Evolutionary conservation across 805 yeast genomes (phyloP), one percentile per base, ranked within the genome.

Genomic region (Candida oleophila): DNA sequence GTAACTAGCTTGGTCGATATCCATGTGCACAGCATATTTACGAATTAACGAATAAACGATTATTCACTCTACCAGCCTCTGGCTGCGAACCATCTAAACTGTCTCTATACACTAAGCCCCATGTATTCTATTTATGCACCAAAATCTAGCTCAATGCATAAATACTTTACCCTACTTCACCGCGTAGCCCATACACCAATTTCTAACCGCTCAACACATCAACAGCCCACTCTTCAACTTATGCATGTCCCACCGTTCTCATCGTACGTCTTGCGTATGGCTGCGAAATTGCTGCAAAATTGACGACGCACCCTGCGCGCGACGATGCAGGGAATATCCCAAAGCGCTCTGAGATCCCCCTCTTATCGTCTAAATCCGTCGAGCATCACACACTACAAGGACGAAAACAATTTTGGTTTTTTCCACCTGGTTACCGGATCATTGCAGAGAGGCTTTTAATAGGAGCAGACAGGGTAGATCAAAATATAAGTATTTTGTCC

Each of bases 381-480:
- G 30, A 25, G 30, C 30, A 25, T 25, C 30, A 25, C 30, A 11
- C 30, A 25, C 9, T 25, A 7, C 5, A 5, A 7, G 11, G 30
- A 11, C 11, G 11, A 25, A 11, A 11, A 25, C 5, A 25, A 25
- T 25, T 5, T 25, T 5, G 30, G 30, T 25, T 25, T 25, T 25
- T 25, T 25, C 11, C 9, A 25, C 44, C 40, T 44, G 33, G 35
- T 42, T 30, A 16, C 18, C 18, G 21, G 35, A 22, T 30, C 25
- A 21, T 9, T n/a, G 22, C 34, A 14, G 25, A 37, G 46, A 21
- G 30, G 30, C 30, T 39, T 56, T 59, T 61, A 57, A 56, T 45
- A 57, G 62, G 9, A 56, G 52, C 43, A 48, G 53, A 9, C 57
- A 61, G 8, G n/a, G 41, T 59, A 30, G 25, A 44, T 3, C 34